Base-by-base conservation (phyloP, 306 rosid genomes). In the Sesbania bispinosa region DNA sequence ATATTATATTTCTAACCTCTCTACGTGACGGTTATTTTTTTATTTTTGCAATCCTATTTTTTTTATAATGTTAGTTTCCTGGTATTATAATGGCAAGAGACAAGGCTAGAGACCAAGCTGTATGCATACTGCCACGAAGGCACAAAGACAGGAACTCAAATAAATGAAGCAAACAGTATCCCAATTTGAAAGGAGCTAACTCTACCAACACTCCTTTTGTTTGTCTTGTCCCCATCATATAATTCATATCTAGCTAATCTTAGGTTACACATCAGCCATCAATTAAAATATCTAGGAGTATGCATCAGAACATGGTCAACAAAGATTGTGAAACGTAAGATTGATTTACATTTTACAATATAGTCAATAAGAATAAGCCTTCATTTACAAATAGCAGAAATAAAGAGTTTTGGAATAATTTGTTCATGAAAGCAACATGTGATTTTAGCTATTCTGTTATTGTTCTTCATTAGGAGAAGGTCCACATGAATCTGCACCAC, bases 381-480 rank as follows among this genome's bases (percentile, higher is more conserved):
- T 73, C 54, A 75, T 50, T 77, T 75, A 24, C 67, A 68, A 41
- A 30, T 10, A 48, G 20, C 68, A 50, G 27, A 82, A 74, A 65
- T 62, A 66, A 67, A 10, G 41, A 38, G 0, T 80, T 50, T 29
- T n/a, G 35, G 66, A 69, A 67, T 59, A 69, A 80, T 57, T 72
- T 61, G 48, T 70, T 26, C 36, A 50, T 3, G 38, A 10, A 64
- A 74, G 45, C 77, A 19, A 29, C 84, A 29, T 41, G n/a, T 9
- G 39, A 57, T 43, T n/a, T 19, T 55, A 58, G 75, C 18, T 52
- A 48, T 18, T 61, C 46, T 41, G 35, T 84, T 84, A 81, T 62
- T 77, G 87, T 75, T 88, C 90, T 62, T 82, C 84, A 77, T 84
- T 84, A 61, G 84, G 45, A 48, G 85, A 29, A 7, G 79, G 74